A percentile compares a stretch with the other conserved stretches of the same genome.
Conservation (phyloP, 192 early-diverging fungal species). For the Coemansia sp. region DNA sequence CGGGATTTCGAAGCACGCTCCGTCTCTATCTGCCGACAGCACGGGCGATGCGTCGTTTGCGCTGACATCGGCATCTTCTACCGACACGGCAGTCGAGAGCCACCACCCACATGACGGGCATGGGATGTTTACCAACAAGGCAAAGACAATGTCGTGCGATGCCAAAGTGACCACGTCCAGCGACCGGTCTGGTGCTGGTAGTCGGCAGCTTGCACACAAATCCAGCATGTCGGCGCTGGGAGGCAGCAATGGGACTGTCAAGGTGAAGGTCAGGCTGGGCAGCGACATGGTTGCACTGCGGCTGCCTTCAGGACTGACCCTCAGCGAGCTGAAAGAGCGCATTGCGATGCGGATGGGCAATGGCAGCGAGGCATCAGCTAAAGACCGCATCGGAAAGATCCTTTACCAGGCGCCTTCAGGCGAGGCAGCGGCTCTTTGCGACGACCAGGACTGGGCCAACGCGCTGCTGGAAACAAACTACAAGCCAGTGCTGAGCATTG, state of each 20-base stretch:
- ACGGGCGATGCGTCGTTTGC: slow-evolving; percentile 22
- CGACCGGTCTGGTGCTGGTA: slow-evolving; percentile 1
- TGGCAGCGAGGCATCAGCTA: slow-evolving; percentile 14
- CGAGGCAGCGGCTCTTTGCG: slow-evolving; percentile 34
- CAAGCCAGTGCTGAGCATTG: slow-evolving; percentile 45
- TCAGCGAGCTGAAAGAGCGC: slow-evolving; percentile 57
- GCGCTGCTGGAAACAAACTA: slow-evolving; percentile 40
- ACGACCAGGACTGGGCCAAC: slow-evolving; percentile 42
- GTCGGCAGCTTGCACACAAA: slow-evolving; percentile 36
- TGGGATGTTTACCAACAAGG: slow-evolving; percentile 3
- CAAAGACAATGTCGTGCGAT: slow-evolving; percentile 45
- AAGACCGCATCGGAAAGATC: slow-evolving; percentile 20
- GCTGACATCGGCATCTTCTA: slow-evolving; percentile 40
- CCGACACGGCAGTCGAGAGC: slow-evolving; percentile 33
- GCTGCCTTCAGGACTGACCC: slow-evolving; percentile 58
- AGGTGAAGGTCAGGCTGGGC: slow-evolving; percentile 68
- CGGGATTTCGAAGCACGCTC: slow-evolving; percentile 22
- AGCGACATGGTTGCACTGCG: slow-evolving; percentile 74
- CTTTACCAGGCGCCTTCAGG: slow-evolving; percentile 53
- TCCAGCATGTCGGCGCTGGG: slow-evolving; percentile 29
- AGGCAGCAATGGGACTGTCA: slow-evolving; percentile 49
- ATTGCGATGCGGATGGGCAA: slow-evolving; percentile 58
- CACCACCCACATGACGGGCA: slow-evolving; percentile 9
- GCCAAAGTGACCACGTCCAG: slow-evolving; percentile 20
- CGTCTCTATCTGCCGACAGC: slow-evolving; percentile 37